Evolutionary conservation across 2,329 filamentous ascomycete genomes (phyloP).

Genomic region (Phialophora verrucosa): DNA sequence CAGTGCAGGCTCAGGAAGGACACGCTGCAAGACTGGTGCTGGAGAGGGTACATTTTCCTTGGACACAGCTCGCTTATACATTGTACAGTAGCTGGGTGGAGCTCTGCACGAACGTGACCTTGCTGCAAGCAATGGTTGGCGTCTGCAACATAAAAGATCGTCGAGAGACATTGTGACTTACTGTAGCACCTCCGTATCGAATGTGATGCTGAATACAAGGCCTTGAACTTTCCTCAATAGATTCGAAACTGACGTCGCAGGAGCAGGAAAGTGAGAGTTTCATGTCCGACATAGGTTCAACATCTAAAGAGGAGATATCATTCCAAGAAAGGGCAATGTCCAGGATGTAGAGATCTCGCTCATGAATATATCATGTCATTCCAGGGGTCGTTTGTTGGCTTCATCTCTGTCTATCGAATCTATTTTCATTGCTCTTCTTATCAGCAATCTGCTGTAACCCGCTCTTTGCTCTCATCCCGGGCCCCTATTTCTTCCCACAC

Average conservation of each 20-base stretch:
- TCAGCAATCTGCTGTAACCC: neutral
- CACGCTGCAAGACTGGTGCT: neutral
- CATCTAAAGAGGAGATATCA: neutral
- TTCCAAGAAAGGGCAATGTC: neutral
- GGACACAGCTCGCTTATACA: neutral
- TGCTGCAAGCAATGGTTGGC: neutral
- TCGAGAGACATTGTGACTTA: neutral
- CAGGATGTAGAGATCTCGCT: neutral
- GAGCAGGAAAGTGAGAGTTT: too few species aligned
- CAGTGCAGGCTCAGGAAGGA: neutral
- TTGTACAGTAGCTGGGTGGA: neutral
- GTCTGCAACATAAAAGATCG: neutral
- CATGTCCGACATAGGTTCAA: too few species aligned
- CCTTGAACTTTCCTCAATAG: too few species aligned
- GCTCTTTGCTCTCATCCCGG: neutral
- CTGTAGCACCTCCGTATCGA: neutral
- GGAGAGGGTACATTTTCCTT: neutral
- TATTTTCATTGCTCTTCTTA: neutral
- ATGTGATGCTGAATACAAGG: too few species aligned
- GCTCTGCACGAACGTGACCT: neutral
- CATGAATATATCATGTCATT: neutral
- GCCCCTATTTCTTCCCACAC: neutral
- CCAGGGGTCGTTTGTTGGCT: neutral
- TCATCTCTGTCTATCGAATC: neutral
- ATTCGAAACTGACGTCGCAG: too few species aligned